Base-by-base conservation (phyloP, 495 filamentous ascomycete species). In the Aspergillus leporis region DNA sequence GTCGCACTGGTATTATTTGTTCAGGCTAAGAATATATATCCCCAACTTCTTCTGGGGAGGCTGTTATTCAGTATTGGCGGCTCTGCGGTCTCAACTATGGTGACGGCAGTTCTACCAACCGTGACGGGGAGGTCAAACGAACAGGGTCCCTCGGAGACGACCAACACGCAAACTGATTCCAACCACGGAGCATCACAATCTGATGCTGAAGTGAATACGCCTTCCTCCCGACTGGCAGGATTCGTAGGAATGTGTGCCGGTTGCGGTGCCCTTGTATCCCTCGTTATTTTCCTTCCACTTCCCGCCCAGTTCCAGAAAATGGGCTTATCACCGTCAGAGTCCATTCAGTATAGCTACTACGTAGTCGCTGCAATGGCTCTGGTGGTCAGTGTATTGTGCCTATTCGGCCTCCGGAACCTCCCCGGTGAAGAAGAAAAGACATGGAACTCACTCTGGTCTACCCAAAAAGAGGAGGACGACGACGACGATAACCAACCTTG, bases 31-130 rank as follows among this genome's bases (percentile, higher is more conserved):
- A 91, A 93, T 76, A 84, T 97, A 2, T 97, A 96, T 70, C 93
- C 94, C 28, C 87, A 96, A 68, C 79, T 99, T 63, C 75, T 99
- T 40, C 76, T 98, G 31, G 93, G 88, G 22, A 81, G 94, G 60
- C 78, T 97, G 38, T 76, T 94, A 36, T 99, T 99, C 75, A 93
- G 91, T 60, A 55, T 97, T 13, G 94, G 94, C 12, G 94, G 90
- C 4, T 89, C 93, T 14, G 95, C 94, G 13, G 88, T 90, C 70
- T 91, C 92, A 25, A 98, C 95, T 2, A 99, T 99, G 94, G 94
- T 99, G 30, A 97, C 95, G 5, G 94, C 94, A 1, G 90, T 95
- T 25, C 79, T 98, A 18, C 95, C 94, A 1, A 87, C 89, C 6
- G 90, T 98, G 69, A 92, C 91, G 18, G 81, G 68, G 66, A 80